These are phyloP conservation scores for Aspergillus fumigatus DNA, from an alignment of 2,329 filamentous ascomycete species.

Conservation along the genomic window DNA sequence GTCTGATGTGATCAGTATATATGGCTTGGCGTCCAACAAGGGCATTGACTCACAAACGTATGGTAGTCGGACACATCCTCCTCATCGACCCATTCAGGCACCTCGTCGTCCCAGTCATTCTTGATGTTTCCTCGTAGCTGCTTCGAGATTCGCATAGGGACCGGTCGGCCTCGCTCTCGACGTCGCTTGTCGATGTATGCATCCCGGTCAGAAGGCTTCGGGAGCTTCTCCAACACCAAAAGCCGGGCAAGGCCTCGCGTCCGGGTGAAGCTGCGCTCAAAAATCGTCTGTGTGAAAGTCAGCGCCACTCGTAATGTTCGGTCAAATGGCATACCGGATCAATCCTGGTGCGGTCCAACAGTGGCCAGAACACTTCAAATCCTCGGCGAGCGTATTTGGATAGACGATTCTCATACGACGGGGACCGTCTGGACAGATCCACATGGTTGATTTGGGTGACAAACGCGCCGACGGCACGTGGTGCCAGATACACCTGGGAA, in stretches of 20 bases:
- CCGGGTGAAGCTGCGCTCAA: slow-evolving; percentile 71
- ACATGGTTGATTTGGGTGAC: slow-evolving; percentile 79
- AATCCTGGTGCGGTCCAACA: slow-evolving; percentile 67
- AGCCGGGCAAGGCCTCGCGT: slow-evolving; percentile 74
- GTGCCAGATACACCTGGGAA: slow-evolving; percentile 71
- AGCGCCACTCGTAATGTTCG: neutral
- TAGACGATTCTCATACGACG: slow-evolving; percentile 81
- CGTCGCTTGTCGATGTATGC: slow-evolving; percentile 66
- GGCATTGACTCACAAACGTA: slow-evolving; percentile 54
- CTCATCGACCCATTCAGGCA: slow-evolving; percentile 76
- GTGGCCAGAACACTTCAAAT: slow-evolving; percentile 78
- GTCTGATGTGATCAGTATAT: slow-evolving; percentile 17
- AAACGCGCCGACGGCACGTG: slow-evolving; percentile 71
- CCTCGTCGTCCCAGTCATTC: slow-evolving; percentile 69
- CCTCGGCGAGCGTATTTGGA: slow-evolving; percentile 81
- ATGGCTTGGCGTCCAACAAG: neutral
- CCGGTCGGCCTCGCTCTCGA: slow-evolving; percentile 66
- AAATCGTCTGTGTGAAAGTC: slow-evolving; percentile 56
- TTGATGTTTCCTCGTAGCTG: slow-evolving; percentile 69
- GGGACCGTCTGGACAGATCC: slow-evolving; percentile 72
- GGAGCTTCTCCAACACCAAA: slow-evolving; percentile 73
- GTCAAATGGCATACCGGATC: slow-evolving; percentile 52
- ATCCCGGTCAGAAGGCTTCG: slow-evolving; percentile 64
- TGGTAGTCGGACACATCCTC: slow-evolving; percentile 77
- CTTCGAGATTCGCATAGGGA: slow-evolving; percentile 31